Base-by-base conservation (phyloP, 352 stramenopile genomes). In the Globisporangium sylvaticum region DNA sequence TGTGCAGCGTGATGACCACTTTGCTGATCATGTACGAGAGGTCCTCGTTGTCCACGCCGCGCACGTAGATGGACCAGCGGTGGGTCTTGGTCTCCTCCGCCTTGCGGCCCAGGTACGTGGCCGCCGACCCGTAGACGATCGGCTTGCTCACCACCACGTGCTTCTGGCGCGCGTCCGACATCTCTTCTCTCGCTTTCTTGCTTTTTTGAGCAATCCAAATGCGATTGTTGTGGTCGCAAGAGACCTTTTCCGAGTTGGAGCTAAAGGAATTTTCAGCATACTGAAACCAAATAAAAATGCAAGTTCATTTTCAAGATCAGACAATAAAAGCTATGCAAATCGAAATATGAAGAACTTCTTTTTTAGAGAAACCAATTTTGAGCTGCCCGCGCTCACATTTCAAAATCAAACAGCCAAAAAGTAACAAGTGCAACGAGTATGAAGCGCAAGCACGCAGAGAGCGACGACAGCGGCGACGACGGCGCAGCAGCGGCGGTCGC, bases 1-100 rank as follows among this genome's bases (percentile, higher is more conserved):
- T 90, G 79, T 99, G 97, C 31, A 99, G 77, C 66, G 92, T 98
- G 78, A 99, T 99, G 46, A 98, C 88, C n/a, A 98, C 95, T 81
- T 99, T 98, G 67, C 83, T 89, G 74, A 99, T 88, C 74, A 97
- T 97, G 66, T 93, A 90, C 27, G 83, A 96, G 18, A 99, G 78
- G 76, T 99, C 96, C 74, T 98, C 95, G 39, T 96, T 87, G 66
- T 98, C 88, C 39, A 91, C 87, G 58, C 94, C 94, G 61, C 96
- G 89, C 37, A 99, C 71, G 73, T 97, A 98, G 66, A 98, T 96
- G 37, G 83, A 97, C 95, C 95, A 98, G 64, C 92, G 77, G 65
- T 98, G 96, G 9, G 96, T 98, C 78, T 97, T 92, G 59, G 92
- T 96, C 78, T 98, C 93, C 71, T 98, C 94, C 0, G 90, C 88